Evolutionary conservation across 2,329 filamentous ascomycete species (phyloP), one percentile per base, ranked within the genome.

Genomic region (Stemphylium vesicarium): DNA sequence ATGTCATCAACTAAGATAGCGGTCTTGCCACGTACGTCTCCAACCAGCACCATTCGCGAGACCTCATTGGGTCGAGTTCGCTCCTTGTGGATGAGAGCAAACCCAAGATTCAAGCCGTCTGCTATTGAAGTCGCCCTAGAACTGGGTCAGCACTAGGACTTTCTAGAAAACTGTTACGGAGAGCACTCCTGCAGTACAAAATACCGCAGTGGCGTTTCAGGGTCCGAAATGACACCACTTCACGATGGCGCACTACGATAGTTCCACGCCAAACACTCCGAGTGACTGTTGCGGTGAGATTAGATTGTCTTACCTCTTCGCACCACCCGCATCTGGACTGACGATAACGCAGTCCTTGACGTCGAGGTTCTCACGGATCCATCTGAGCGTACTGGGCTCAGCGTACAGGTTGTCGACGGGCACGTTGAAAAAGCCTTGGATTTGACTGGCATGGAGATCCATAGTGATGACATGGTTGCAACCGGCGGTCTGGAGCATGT

Each of bases 1-100:
- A 98, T 97, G 75, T 98, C 94, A 75, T 98, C 94, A 42, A 99
- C 94, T 43, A 99, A 87, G 71, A 99, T 97, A 56, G 94, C 94
- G 26, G 94, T 88, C 80, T 95, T 95, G 79, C 91, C 90, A 64
- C 87, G 85, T 41, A 98, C 95, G 63, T 96, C 92, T 64, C 95
- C 95, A 45, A 98, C 94, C n/a, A 99, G 88, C 0, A 92, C 91
- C 92, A 96, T 96, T 68, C 91, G 88, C 9, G 90, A 92, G 57
- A 96, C 92, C 72, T 96, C 92, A 70, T 96, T 96, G 10, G 88
- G 88, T n/a, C 91, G 87, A 5, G 92, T 90, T 53, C 93, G 90
- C 79, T 97, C 94, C 81, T 98, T 97, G 84, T 97, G 93, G 66
- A 98, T 98, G 50, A 98, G 85, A 8, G 94, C 94, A 75, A 98